Evolutionary conservation across 2,329 filamentous ascomycete species (phyloP), one percentile per base, ranked within the genome.

Genomic region (Aspergillus spinulosporus): DNA sequence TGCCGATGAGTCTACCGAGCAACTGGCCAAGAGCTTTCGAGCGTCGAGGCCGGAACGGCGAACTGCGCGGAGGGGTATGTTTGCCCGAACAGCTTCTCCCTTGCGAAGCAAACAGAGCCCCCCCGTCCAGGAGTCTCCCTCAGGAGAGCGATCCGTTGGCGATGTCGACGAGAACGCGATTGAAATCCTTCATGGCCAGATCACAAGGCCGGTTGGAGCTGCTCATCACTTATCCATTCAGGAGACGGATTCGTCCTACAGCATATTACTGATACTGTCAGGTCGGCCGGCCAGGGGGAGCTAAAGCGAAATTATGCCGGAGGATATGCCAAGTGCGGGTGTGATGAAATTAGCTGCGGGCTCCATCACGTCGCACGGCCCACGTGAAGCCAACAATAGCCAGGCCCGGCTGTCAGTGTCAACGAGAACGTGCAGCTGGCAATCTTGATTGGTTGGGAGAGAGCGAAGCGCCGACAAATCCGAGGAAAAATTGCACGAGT

Each of bases 381-480:
- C 21, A 21, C 21, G 21, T 52, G 49, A 47, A n/a, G 36, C 42
- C 42, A 53, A 53, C 21, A 21, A 21, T 53, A 4, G 36, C 34
- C n/a, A 7, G 36, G 15, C 34, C 21, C n/a, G 43, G 44, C 43
- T 47, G 51, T 21, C 42, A 42, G 14, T 32, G 26, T 48, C 51
- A 53, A 53, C 51, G 34, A 26, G 51, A 47, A 47, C 44, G 28
- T 53, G 51, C 51, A 53, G 51, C 12, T 47, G 5, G n/a, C 3
- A 7, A 3, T 21, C 3, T 9, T 48, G 43, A 53, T 53, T 53
- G 51, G 51, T 4, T 14, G 36, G n/a, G 32, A 36, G 32, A 39
- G 31, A 45, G 40, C 3, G 37, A 42, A 37, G 43, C 40, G 36
- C 32, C 4, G 34, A 32, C 7, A 47, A 47, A 34, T 8, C 28